phyloP scores from a whole-genome alignment of 495 filamentous ascomycete species.

The Mycothermus thermophilus region DNA sequence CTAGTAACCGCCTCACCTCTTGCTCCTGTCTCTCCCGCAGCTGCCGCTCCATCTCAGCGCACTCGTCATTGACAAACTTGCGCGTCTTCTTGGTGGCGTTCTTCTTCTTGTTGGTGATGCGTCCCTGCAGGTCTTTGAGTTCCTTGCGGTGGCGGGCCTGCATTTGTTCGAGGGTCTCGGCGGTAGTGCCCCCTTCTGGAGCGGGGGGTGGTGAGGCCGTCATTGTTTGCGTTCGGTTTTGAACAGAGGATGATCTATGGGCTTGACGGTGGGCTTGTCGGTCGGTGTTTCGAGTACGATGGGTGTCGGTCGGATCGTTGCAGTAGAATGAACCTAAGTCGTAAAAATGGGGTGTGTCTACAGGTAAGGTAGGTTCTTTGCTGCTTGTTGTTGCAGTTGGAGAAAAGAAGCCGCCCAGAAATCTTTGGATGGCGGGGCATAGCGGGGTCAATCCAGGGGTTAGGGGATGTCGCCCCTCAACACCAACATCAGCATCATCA shows the following conservation, averaged over 20 bases:
- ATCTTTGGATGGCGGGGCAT: too few relatives aligned
- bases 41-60: conserved; percentile 54
- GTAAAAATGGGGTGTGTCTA: too few relatives aligned
- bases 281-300: too few relatives aligned
- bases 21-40: conserved; percentile 51
- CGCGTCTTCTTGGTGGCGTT: conserved; percentile 90
- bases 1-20: conserved; percentile 37
- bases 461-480: too few relatives aligned
- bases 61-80: conserved; percentile 76
- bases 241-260: background rate
- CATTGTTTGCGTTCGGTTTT: background rate
- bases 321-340: too few relatives aligned
- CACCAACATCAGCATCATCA: too few relatives aligned
- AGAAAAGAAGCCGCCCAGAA: too few relatives aligned
- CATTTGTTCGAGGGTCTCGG: conserved; percentile 54
- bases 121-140: conserved; percentile 66
- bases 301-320: too few relatives aligned
- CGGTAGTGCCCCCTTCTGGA: conserved; percentile 8
- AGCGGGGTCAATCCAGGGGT: too few relatives aligned
- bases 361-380: too few relatives aligned
- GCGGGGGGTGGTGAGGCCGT: background rate
- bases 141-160: conserved; percentile 77
- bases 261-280: background rate
- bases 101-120: conserved; percentile 90
- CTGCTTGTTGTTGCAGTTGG: too few relatives aligned